Conservation (phyloP, 192 early-diverging fungal genomes). For the Geranomyces variabilis region DNA sequence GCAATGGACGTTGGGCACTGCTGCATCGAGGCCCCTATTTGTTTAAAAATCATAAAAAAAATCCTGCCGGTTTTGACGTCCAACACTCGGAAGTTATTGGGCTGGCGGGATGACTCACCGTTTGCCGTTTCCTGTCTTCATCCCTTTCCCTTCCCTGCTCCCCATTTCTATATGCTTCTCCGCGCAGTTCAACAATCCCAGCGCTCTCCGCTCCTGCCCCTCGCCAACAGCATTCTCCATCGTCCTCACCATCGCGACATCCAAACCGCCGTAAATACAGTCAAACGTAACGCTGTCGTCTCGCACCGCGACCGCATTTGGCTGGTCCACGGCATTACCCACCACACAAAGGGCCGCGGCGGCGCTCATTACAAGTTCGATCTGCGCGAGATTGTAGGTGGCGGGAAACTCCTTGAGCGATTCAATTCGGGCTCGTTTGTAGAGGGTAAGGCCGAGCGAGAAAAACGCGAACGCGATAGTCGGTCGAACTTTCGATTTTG, state of each 20-base stretch:
- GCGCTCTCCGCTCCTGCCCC: no score
- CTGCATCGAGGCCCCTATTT: no score
- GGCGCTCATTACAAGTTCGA: constrained; percentile 64
- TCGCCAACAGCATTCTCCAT: background rate
- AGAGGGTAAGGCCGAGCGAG: constrained; percentile 53
- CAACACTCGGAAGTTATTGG: no score
- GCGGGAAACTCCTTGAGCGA: constrained; percentile 62
- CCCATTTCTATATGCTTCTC: no score
- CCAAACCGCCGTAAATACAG: constrained; percentile 41
- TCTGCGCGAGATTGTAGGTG: constrained; percentile 68
- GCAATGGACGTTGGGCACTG: no score
- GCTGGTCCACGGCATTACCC: constrained; percentile 66
- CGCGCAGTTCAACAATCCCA: no score
- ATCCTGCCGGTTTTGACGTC: no score
- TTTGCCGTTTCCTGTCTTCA: no score
- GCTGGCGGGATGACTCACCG: no score
- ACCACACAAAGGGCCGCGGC: constrained; percentile 71
- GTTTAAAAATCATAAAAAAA: no score
- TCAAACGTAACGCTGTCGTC: constrained; percentile 73
- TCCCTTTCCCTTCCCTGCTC: no score
- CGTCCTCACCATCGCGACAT: background rate
- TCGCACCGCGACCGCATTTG: constrained; percentile 68
- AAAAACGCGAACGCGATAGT: background rate
- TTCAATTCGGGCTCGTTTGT: constrained; percentile 71
- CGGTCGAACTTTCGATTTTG: background rate